Conservation (phyloP, 352 stramenopile genomes). For the Phytophthora vignae region DNA sequence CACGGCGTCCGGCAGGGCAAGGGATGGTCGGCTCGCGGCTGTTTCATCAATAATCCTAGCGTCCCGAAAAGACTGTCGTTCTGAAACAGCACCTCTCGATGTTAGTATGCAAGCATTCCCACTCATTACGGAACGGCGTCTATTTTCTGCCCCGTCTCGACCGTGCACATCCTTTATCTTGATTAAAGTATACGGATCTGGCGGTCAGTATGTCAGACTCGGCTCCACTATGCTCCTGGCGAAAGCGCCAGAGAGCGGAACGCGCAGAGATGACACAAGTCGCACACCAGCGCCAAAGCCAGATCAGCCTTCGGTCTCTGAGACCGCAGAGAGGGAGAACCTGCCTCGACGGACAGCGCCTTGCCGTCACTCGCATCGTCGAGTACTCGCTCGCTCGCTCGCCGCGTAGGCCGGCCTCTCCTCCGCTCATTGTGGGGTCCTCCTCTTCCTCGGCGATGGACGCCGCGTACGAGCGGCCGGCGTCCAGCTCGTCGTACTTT, state of each 20-base stretch:
- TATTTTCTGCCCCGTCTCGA: background rate
- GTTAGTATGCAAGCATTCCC: background rate
- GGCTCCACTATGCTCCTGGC: conserved; percentile 13
- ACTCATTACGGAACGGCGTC: conserved; percentile 3
- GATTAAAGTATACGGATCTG: conserved; percentile 17
- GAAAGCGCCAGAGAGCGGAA: conserved; percentile 31
- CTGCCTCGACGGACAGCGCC: background rate
- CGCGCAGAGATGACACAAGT: conserved; percentile 28
- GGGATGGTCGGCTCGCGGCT: background rate
- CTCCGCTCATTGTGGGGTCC: conserved; percentile 22
- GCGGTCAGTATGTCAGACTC: background rate
- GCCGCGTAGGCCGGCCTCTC: background rate
- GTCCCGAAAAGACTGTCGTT: conserved; percentile 1
- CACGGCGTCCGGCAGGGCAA: conserved; percentile 3
- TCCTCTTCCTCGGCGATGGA: conserved; percentile 32
- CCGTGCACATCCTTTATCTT: conserved; percentile 5
- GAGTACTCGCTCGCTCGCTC: conserved; percentile 17
- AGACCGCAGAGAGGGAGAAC: conserved; percentile 16
- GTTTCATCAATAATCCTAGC: conserved; percentile 1
- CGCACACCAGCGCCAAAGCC: conserved; percentile 27
- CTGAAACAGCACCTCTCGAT: conserved; percentile 1
- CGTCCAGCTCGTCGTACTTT: conserved; percentile 51
- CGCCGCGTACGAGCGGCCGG: conserved; percentile 35
- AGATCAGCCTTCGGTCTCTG: conserved; percentile 25
- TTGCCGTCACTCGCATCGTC: conserved; percentile 28